These are phyloP conservation scores for Pyrenochaeta sp. DNA, from an alignment of 2,329 filamentous ascomycete genomes.

Conservation along the genomic window DNA sequence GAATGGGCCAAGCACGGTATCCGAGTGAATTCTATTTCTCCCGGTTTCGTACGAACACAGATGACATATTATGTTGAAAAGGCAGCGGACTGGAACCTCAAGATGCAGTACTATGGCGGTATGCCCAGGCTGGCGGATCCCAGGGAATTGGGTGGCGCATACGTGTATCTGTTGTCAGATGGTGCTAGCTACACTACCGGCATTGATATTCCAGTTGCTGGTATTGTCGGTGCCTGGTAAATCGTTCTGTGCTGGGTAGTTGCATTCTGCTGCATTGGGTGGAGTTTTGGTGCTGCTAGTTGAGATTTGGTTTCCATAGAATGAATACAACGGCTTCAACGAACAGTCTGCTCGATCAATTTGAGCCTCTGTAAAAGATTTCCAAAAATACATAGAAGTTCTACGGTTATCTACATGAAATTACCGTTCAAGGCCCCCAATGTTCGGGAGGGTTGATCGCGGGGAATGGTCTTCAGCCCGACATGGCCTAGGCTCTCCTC, in stretches of 20 bases:
- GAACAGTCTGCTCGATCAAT: no score
- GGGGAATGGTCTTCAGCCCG: neutral
- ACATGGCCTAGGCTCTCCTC: neutral
- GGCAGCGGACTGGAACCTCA: conserved; percentile 60
- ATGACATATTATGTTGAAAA: conserved; percentile 62
- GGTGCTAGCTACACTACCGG: conserved; percentile 59
- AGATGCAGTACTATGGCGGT: conserved; percentile 64
- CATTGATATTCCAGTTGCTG: conserved; percentile 60
- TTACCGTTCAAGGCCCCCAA: neutral
- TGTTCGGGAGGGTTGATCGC: neutral
- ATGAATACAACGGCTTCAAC: conserved; percentile 11
- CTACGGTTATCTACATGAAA: neutral
- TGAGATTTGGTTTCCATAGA: conserved; percentile 13
- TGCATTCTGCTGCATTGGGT: conserved; percentile 26
- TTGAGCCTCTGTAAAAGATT: no score
- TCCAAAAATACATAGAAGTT: no score
- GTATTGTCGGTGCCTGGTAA: conserved; percentile 57
- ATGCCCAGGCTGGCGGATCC: conserved; percentile 62
- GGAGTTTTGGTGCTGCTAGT: conserved; percentile 23
- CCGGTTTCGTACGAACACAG: conserved; percentile 84
- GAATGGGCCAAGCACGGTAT: conserved; percentile 86
- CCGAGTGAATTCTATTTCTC: conserved; percentile 84
- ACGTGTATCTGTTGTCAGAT: conserved; percentile 59
- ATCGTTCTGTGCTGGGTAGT: conserved; percentile 1
- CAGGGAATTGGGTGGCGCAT: conserved; percentile 60